Conservation (phyloP, 2,329 filamentous ascomycete species). For the Alternaria brassicicola region DNA sequence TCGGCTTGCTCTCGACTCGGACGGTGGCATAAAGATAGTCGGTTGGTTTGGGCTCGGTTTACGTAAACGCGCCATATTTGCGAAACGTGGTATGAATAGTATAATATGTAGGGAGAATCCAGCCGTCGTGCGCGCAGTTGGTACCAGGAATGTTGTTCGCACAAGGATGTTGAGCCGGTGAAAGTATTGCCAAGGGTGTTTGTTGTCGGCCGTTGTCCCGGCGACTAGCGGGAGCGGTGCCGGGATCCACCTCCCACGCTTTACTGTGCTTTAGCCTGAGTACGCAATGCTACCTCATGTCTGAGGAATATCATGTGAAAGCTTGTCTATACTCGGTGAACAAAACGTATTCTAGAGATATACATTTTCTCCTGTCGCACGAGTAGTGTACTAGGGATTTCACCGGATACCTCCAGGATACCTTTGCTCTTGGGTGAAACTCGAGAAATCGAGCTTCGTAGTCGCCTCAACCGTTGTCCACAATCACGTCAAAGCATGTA, state of each 20-base stretch:
- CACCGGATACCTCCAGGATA: background rate
- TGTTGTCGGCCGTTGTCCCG: conserved; percentile 18
- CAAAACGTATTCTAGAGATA: background rate
- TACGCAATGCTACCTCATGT: background rate
- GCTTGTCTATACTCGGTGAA: background rate
- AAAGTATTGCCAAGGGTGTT: conserved; percentile 9
- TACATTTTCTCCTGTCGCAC: background rate
- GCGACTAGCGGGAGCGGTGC: conserved; percentile 6
- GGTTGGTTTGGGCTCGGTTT: conserved; percentile 39
- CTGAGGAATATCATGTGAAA: background rate
- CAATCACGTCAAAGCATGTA: background rate
- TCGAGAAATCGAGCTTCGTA: background rate
- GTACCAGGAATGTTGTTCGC: conserved; percentile 8
- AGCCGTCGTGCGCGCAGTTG: conserved; percentile 5
- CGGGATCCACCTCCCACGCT: background rate
- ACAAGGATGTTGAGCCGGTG: conserved; percentile 10
- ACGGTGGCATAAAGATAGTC: conserved; percentile 25
- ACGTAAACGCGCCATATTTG: conserved; percentile 44
- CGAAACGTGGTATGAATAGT: conserved; percentile 3
- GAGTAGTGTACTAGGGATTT: background rate
- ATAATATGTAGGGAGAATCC: conserved; percentile 3
- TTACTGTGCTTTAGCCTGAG: background rate
- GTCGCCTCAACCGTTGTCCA: background rate
- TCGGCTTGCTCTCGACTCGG: conserved; percentile 26
- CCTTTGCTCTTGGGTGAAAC: background rate